Conservation (phyloP, 257 asterid species). For the Datura wrightii region DNA sequence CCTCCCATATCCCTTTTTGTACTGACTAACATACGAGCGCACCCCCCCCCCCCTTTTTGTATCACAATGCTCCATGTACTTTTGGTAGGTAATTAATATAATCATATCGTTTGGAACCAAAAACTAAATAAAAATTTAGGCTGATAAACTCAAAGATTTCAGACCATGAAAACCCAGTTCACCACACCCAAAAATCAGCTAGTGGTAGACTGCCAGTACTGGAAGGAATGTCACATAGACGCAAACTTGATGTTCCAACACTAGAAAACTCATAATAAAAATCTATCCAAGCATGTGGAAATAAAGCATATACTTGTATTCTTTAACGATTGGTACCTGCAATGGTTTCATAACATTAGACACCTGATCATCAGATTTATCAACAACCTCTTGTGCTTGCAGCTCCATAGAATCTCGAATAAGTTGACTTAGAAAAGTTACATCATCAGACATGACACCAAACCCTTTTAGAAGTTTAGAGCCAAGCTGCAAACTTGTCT, state of each 20-base stretch:
- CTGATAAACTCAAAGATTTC: neutral
- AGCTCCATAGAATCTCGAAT: conserved; percentile 89
- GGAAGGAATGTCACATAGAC: neutral
- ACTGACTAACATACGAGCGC: neutral
- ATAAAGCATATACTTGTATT: neutral
- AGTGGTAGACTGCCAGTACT: conserved; percentile 25
- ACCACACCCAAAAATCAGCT: neutral
- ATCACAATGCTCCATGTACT: neutral
- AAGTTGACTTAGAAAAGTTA: conserved; percentile 72
- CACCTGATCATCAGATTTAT: conserved; percentile 56
- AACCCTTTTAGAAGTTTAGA: conserved; percentile 88
- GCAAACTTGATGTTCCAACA: conserved; percentile 6
- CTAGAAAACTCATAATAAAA: conserved; percentile 23
- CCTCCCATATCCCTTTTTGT: conserved; percentile 20
- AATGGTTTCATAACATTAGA: conserved; percentile 69
- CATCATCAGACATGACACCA: conserved; percentile 96
- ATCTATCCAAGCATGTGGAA: conserved; percentile 2
- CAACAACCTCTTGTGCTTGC: conserved; percentile 82
- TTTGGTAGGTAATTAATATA: neutral
- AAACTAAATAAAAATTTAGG: neutral
- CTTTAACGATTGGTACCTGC: conserved; percentile 58
- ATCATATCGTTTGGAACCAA: neutral
- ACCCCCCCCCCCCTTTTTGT: neutral
- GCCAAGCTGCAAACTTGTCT: conserved; percentile 98
- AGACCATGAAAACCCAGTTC: conserved; percentile 23